Evolutionary conservation across 176 grass and related monocot species (phyloP).

Genomic region (Aegilops umbellulata): DNA sequence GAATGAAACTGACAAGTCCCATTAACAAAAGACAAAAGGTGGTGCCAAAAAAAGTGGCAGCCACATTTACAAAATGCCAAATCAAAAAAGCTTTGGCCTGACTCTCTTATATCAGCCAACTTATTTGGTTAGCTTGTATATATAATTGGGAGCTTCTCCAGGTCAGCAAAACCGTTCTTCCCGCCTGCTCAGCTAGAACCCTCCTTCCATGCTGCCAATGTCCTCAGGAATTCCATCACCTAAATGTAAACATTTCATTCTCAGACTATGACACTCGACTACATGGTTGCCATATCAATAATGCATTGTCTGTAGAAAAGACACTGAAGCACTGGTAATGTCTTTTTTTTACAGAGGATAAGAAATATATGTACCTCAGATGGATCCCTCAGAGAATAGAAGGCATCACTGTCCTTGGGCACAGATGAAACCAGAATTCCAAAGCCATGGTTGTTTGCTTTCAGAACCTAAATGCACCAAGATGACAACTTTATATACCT

Average conservation of each 20-base stretch:
- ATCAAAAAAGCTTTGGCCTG: slow-evolving; percentile 50
- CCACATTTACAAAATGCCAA: slow-evolving; percentile 46
- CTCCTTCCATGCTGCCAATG: slow-evolving; percentile 76
- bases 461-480: slow-evolving; percentile 54
- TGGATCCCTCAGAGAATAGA: slow-evolving; percentile 84
- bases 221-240: slow-evolving; percentile 92
- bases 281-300: not conserved
- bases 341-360: not conserved
- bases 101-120: slow-evolving; percentile 36
- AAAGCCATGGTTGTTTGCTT: slow-evolving; percentile 60
- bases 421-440: slow-evolving; percentile 92
- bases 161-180: slow-evolving; percentile 25
- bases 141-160: slow-evolving; percentile 33
- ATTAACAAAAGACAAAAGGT: not conserved
- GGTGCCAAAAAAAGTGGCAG: not conserved
- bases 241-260: slow-evolving; percentile 32
- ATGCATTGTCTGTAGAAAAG: not conserved
- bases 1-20: slow-evolving; percentile 34
- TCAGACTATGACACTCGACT: not conserved
- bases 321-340: not conserved
- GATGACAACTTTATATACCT: slow-evolving; percentile 9
- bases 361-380: slow-evolving; percentile 61
- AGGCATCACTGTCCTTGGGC: slow-evolving; percentile 82
- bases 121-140: slow-evolving; percentile 71
- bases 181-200: slow-evolving; percentile 22